Evolutionary conservation across 108 stramenopile species (phyloP), one percentile per base, ranked within the genome.

Genomic region (Heterococcus sp.): DNA sequence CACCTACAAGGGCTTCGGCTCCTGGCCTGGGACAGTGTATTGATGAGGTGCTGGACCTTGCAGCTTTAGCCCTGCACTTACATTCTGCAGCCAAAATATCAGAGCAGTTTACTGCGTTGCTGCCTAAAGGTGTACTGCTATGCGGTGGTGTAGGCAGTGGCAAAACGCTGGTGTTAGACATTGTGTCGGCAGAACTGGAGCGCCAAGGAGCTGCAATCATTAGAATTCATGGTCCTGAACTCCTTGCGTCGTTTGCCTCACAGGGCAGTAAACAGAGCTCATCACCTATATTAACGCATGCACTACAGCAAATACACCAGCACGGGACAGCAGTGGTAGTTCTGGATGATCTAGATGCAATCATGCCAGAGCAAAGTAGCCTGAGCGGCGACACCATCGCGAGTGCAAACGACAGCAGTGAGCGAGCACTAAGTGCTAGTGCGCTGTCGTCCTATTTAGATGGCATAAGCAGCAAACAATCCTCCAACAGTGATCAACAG

Each of bases 271-370:
- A 21, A 26, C 32, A 71, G 30, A n/a, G 72, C 65, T 28, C n/a
- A 39, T 32, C 28, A 32, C 63, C 32, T 31, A 14, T 35, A 0
- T 32, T 30, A 21, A 33, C 32, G 5, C 34, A 14, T 2, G 27
- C 38, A 0, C 11, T 33, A 37, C 38, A 74, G 64, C 65, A 80
- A 33, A 71, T 71, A 31, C 38, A 38, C 65, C 38, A 63, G 14
- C 72, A 46, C n/a, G 38, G 58, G 1, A 71, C 79, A 31, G 65
- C 79, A 32, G 32, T 71, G 27, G 58, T 80, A 26, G 34, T 80
- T 65, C 32, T 80, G 32, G 79, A 80, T 38, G 79, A 80, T 21
- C 72, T 80, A 34, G 79, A 80, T 72, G 70, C 72, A 3, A 32
- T 80, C 4, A 39, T 80, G 39, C 72, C 72, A 32, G 79, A 71